phyloP scores from a whole-genome alignment of 2,329 filamentous ascomycete genomes.

The Pseudocercospora pini-densiflorae region DNA sequence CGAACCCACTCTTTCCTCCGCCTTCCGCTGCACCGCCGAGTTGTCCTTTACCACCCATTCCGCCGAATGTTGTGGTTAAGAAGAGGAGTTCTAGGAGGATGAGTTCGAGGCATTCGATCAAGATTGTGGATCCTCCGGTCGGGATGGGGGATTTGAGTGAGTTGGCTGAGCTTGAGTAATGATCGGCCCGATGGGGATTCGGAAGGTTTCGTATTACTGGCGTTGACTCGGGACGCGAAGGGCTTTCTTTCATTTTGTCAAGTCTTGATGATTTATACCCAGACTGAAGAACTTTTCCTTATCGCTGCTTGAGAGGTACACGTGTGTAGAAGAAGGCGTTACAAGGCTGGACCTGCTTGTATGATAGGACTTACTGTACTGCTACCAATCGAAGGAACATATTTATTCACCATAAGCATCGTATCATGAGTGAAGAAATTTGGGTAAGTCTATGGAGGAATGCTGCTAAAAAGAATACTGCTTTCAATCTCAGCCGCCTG shows the following conservation, averaged over 20 bases:
- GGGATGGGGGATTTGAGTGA: not conserved
- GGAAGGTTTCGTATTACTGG: not conserved
- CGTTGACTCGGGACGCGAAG: not conserved
- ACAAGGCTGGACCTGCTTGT: not conserved
- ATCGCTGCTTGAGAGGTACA: not conserved
- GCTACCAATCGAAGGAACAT: not conserved
- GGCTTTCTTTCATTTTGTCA: not conserved
- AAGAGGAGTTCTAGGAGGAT: constrained; percentile 14
- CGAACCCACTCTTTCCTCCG: not conserved
- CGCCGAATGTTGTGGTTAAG: constrained; percentile 8
- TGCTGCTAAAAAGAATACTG: not conserved
- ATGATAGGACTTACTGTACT: constrained; percentile 2
- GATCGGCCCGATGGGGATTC: not conserved
- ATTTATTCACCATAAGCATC: not conserved
- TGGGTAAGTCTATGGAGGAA: not conserved
- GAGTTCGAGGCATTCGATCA: constrained; percentile 19
- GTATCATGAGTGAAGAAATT: not conserved
- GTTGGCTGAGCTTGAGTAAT: not conserved
- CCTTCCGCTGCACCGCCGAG: constrained; percentile 12
- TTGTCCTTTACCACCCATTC: constrained; percentile 8
- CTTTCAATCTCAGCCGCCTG: not conserved
- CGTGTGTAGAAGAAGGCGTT: not conserved
- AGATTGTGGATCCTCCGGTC: constrained; percentile 10
- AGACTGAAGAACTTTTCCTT: not conserved
- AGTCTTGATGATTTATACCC: not conserved